Conservation (phyloP, 495 filamentous ascomycete species). For the Neurospora sp. region DNA sequence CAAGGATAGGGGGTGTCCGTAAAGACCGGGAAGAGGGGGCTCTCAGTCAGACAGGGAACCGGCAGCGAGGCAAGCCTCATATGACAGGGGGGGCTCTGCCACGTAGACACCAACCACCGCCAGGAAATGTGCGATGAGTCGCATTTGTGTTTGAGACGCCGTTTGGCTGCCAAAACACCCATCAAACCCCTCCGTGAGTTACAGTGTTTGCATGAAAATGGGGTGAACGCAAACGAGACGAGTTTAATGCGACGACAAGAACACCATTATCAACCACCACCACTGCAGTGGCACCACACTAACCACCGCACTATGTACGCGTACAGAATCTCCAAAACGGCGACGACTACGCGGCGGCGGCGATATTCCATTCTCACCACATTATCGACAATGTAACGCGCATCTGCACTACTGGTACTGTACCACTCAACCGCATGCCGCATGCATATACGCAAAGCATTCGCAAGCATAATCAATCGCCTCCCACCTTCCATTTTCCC, state of each 20-base stretch:
- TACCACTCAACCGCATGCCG: not conserved
- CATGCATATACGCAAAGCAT: not conserved
- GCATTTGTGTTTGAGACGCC: not conserved
- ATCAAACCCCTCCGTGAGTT: not conserved
- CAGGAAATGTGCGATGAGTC: not conserved
- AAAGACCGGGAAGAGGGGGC: not conserved
- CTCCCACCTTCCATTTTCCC: not conserved
- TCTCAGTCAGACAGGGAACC: not conserved
- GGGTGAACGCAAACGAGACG: not conserved
- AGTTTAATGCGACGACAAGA: not conserved
- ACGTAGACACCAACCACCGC: not conserved
- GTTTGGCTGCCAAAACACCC: not conserved
- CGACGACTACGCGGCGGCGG: not conserved
- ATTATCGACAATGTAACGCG: not conserved
- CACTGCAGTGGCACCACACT: not conserved
- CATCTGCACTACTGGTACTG: not conserved
- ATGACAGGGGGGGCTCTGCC: not conserved
- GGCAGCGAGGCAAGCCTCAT: not conserved
- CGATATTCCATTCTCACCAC: not conserved
- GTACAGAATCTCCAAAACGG: not conserved
- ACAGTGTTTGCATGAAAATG: slow-evolving; percentile 1
- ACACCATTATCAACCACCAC: not conserved
- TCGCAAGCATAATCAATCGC: not conserved
- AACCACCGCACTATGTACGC: not conserved
- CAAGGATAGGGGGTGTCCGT: not conserved